Conservation (phyloP, 116 monocot species). For the Trichopus zeylanicus region DNA sequence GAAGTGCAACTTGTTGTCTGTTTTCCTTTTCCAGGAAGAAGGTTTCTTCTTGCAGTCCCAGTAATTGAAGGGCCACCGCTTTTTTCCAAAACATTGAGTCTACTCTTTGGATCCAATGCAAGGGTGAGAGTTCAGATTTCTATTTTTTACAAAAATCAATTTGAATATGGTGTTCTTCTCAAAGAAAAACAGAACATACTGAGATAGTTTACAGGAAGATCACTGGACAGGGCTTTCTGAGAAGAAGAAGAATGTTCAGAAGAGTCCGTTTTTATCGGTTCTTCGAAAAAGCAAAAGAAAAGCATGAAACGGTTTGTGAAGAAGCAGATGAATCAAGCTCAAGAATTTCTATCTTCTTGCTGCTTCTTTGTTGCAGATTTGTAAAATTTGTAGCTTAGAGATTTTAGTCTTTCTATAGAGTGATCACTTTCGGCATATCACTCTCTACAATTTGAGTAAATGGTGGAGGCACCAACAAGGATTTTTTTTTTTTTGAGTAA, state of each 20-base stretch:
- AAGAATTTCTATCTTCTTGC: no score
- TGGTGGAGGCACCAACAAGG: no score
- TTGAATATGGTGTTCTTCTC: neutral
- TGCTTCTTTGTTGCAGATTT: no score
- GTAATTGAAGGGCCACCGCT: neutral
- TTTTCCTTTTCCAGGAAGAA: neutral
- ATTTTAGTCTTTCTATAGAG: neutral
- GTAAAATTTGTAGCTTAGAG: no score
- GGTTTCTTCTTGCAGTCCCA: neutral
- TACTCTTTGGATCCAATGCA: neutral
- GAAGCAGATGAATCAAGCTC: no score
- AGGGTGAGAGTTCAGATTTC: neutral
- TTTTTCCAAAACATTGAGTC: neutral
- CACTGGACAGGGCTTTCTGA: neutral
- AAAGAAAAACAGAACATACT: neutral
- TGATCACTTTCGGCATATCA: no score
- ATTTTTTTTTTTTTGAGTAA: no score
- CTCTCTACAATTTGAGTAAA: no score
- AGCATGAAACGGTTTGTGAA: neutral
- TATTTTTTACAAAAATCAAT: neutral
- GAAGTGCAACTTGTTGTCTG: neutral
- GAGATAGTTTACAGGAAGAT: neutral
- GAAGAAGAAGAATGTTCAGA: neutral
- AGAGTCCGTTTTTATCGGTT: neutral
- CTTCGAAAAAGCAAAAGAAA: neutral